Evolutionary conservation across 371 early-diverging fungal genomes (phyloP), one percentile per base, ranked within the genome.

Genomic region (Mucor velutinosus): DNA sequence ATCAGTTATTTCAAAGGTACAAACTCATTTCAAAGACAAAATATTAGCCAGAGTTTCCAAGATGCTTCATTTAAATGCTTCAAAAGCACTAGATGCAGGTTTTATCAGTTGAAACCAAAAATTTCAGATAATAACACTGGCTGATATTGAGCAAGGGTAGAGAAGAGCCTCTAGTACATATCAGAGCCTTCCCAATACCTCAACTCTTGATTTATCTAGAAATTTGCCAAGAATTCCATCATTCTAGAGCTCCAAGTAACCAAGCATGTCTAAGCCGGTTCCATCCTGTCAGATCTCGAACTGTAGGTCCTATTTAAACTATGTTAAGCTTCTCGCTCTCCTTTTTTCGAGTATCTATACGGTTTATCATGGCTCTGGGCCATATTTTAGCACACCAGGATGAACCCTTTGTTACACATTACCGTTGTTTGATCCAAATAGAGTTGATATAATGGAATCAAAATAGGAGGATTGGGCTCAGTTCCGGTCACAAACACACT

Each of bases 391-490:
- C 11, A 21, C 4, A 47, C 4, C 19, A 7, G 47, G 21, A 10
- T 19, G 4, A 21, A 21, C 21, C 2, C 21, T 47, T 21, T 19
- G 47, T 47, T 47, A 47, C 47, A 47, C 47, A 47, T 47, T 17
- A 19, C 47, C 47, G 6, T 47, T 47, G 19, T 17, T 17, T 41
- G 41, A 41, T 41, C 47, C 47, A 8, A 47, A 19, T 47, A 47
- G 47, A 47, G 47, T 47, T 37, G 37, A 45, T 45, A 19, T 19
- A 47, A 47, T 19, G 21, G 11, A 21, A 47, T 47, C 27, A 12
- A 53, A 53, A 53, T 53, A 53, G 53, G 53, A 53, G 53, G 23
- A 53, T 53, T 53, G 53, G 53, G 53, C 53, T 53, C 53, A 53
- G 53, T 53, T 53, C 53, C 53, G 53, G 53, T 53, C 53, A 53